A percentile compares a stretch with the other conserved stretches of the same genome.
Conservation (phyloP, 805 yeast genomes). For the Saccharomycopsis sp. region DNA sequence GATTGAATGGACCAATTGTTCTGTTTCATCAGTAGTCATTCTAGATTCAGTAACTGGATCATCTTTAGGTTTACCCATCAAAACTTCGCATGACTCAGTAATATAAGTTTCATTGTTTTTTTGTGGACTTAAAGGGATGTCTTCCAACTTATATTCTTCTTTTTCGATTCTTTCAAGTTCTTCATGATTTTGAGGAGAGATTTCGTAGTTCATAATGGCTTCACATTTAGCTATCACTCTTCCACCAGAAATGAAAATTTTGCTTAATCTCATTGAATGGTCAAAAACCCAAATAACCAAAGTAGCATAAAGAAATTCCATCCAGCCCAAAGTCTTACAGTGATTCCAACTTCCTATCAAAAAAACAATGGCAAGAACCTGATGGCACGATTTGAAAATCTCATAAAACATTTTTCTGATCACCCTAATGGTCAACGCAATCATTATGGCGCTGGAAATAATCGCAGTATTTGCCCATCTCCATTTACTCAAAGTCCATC, state of each 20-base stretch:
- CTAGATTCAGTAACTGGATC: background rate
- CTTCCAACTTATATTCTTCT: background rate
- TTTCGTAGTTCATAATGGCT: conserved; percentile 4
- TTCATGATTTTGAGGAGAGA: background rate
- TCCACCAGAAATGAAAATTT: conserved; percentile 24
- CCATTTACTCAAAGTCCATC: conserved; percentile 34
- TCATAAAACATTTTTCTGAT: conserved; percentile 33
- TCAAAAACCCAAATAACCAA: conserved; percentile 33
- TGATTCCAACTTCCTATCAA: conserved; percentile 37
- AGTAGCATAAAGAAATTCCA: conserved; percentile 30
- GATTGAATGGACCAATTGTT: conserved; percentile 26
- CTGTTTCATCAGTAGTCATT: background rate
- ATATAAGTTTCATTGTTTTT: background rate
- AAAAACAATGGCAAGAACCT: conserved; percentile 31
- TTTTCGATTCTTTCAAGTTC: background rate
- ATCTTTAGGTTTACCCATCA: background rate
- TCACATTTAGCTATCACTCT: conserved; percentile 21
- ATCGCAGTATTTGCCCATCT: conserved; percentile 33
- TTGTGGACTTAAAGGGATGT: background rate
- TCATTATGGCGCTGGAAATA: conserved; percentile 22
- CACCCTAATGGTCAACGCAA: conserved; percentile 24
- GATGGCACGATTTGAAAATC: conserved; percentile 35
- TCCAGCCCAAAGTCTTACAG: conserved; percentile 34
- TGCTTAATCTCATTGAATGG: conserved; percentile 28
- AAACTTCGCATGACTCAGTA: no score